A percentile compares a stretch with the other conserved stretches of the same genome.
phyloP scores from a whole-genome alignment of 257 asterid genomes.

The Echium plantagineum region DNA sequence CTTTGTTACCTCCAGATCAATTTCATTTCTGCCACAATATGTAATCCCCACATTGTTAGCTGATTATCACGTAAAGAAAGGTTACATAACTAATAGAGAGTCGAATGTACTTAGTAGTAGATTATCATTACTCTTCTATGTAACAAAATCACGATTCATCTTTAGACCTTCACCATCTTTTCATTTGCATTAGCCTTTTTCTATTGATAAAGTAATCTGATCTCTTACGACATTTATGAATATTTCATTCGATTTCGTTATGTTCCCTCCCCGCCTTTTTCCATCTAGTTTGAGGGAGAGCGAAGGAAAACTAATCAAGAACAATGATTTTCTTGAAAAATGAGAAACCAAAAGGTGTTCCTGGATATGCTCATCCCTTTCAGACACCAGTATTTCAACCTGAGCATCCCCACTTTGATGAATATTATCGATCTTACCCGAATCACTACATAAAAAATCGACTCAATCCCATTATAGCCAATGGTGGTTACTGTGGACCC shows the following conservation, averaged over 20 bases:
- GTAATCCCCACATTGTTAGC: neutral
- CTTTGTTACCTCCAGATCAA: neutral
- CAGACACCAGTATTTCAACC: constrained; percentile 11
- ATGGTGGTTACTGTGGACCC: too few relatives aligned
- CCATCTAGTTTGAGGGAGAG: neutral
- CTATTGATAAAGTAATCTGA: too few relatives aligned
- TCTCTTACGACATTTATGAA: too few relatives aligned
- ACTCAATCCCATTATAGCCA: too few relatives aligned
- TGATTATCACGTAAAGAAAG: neutral
- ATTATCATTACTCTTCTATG: neutral
- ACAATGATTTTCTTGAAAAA: constrained; percentile 10
- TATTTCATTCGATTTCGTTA: neutral
- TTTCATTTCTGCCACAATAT: neutral
- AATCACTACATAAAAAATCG: too few relatives aligned
- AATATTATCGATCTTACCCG: constrained; percentile 5
- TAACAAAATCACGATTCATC: neutral
- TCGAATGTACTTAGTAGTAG: neutral
- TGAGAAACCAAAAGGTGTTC: constrained; percentile 6
- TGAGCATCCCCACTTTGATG: constrained; percentile 1
- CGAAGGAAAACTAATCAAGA: constrained; percentile 1
- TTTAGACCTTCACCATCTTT: neutral
- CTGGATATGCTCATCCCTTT: constrained; percentile 1
- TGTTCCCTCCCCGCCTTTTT: neutral
- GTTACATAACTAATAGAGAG: neutral
- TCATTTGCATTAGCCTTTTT: too few relatives aligned